Percentiles rank a stretch among this genome's conserved stretches.
phyloP scores from a whole-genome alignment of 208 protist species.

The Crithidia acanthocephali region DNA sequence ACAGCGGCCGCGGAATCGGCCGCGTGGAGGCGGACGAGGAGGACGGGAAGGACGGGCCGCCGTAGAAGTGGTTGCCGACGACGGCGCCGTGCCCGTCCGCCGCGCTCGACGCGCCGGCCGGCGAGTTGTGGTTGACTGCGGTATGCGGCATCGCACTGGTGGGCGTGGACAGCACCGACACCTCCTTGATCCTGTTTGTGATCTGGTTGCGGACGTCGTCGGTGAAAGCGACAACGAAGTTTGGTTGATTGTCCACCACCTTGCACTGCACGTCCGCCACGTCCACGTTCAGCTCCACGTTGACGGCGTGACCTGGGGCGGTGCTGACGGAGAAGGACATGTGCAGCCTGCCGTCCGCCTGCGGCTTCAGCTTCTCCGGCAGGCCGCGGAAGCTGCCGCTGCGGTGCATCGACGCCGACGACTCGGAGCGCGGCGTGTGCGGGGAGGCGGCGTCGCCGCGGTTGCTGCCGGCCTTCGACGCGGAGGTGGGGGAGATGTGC shows the following conservation, averaged over 20 bases:
- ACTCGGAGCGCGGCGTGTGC: conserved; percentile 36
- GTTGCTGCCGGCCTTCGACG: conserved; percentile 25
- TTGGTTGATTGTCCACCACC: conserved; percentile 76
- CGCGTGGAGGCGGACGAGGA: conserved; percentile 16
- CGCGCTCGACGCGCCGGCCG: conserved; percentile 4
- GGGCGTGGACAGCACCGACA: conserved; percentile 34
- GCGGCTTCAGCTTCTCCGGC: conserved; percentile 35
- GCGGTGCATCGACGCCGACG: conserved; percentile 32
- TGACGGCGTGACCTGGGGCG: conserved; percentile 57
- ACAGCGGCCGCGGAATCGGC: conserved; percentile 18
- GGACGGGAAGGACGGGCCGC: conserved; percentile 22
- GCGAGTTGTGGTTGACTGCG: conserved; percentile 2
- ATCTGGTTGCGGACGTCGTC: conserved; percentile 72
- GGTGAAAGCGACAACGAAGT: conserved; percentile 80
- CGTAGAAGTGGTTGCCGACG: conserved; percentile 37
- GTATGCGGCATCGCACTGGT: conserved; percentile 12
- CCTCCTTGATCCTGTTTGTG: conserved; percentile 64
- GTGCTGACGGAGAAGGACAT: conserved; percentile 76
- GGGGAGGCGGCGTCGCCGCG: conserved; percentile 25
- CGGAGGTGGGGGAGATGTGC: conserved; percentile 26
- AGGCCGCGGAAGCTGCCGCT: conserved; percentile 30
- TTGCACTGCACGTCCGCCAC: conserved; percentile 77
- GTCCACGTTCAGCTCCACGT: conserved; percentile 77
- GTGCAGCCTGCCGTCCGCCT: conserved; percentile 71
- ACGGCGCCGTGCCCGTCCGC: conserved; percentile 1